Conservation (phyloP, 2,329 filamentous ascomycete species). For the Fusarium solani-melongenae region DNA sequence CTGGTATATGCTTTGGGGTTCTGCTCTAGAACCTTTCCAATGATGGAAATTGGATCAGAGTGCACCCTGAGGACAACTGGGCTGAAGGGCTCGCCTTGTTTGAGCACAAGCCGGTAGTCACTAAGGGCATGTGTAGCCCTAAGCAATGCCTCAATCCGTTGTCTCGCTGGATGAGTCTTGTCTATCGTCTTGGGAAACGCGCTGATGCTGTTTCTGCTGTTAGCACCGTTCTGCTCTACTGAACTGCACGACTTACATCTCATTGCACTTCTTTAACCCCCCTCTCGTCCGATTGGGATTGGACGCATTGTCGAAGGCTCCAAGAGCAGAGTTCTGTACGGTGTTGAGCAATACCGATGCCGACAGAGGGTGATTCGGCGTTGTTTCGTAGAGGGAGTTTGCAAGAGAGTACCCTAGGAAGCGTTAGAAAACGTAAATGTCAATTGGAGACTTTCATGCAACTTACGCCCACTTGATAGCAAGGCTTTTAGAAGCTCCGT, state of each 20-base stretch:
- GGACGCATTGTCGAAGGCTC: slow-evolving; percentile 82
- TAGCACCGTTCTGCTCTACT: slow-evolving; percentile 16
- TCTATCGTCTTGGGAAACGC: slow-evolving; percentile 71
- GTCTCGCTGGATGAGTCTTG: slow-evolving; percentile 61
- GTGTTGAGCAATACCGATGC: slow-evolving; percentile 66
- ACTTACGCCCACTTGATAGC: slow-evolving; percentile 69
- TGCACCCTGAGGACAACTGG: slow-evolving; percentile 83
- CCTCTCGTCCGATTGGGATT: slow-evolving; percentile 83
- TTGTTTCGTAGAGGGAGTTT: slow-evolving; percentile 69
- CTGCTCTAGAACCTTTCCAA: slow-evolving; percentile 79
- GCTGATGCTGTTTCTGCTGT: slow-evolving; percentile 61
- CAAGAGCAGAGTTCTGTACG: slow-evolving; percentile 72
- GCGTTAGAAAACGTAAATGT: slow-evolving; percentile 6
- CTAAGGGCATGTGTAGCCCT: slow-evolving; percentile 80
- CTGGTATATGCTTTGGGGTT: slow-evolving; percentile 80
- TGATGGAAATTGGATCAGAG: slow-evolving; percentile 77
- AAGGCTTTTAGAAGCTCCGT: slow-evolving; percentile 77
- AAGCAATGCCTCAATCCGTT: slow-evolving; percentile 72
- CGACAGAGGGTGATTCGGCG: slow-evolving; percentile 60
- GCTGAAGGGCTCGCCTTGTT: slow-evolving; percentile 82
- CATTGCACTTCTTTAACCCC: slow-evolving; percentile 80
- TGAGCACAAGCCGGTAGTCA: slow-evolving; percentile 80
- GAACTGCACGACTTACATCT: slow-evolving; percentile 66
- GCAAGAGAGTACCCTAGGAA: slow-evolving; percentile 70
- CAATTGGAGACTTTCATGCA: background rate